Evolutionary conservation across 208 protist species (phyloP).

Genomic region (Leishmania arabica): DNA sequence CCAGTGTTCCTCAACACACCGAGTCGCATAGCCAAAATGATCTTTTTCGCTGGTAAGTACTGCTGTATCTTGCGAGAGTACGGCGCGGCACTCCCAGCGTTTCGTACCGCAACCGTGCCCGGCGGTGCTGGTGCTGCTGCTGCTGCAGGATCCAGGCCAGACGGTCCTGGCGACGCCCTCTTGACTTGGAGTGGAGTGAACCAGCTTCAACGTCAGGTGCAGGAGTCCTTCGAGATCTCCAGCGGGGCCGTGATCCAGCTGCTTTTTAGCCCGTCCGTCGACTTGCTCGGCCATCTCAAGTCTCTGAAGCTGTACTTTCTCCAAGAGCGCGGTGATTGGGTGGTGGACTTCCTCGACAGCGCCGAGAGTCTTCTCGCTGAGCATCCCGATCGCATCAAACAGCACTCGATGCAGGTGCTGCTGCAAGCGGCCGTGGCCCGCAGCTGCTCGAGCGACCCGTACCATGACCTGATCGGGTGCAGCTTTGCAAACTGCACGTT

Average conservation of each 20-base stretch:
- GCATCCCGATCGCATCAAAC: slow-evolving; percentile 64
- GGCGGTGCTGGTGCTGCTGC: slow-evolving; percentile 5
- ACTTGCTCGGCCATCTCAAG: slow-evolving; percentile 75
- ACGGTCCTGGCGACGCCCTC: slow-evolving; percentile 24
- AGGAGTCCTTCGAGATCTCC: slow-evolving; percentile 79
- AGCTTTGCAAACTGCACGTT: slow-evolving; percentile 66
- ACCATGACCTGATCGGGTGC: slow-evolving; percentile 80
- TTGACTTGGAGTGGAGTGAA: slow-evolving; percentile 73
- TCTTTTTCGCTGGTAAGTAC: slow-evolving; percentile 88
- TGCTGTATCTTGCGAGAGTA: slow-evolving; percentile 89
- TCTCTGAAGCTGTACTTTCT: slow-evolving; percentile 85
- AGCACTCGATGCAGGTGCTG: slow-evolving; percentile 78
- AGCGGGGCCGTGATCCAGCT: slow-evolving; percentile 77
- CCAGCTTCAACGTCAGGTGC: slow-evolving; percentile 64
- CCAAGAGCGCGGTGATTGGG: slow-evolving; percentile 81
- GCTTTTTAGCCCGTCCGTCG: slow-evolving; percentile 67
- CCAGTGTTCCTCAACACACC: slow-evolving; percentile 67
- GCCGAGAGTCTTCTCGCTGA: slow-evolving; percentile 66
- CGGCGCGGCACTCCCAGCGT: slow-evolving; percentile 44
- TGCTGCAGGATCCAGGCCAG: not conserved
- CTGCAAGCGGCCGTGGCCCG: slow-evolving; percentile 81
- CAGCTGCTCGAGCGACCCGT: slow-evolving; percentile 63
- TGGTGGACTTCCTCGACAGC: slow-evolving; percentile 87
- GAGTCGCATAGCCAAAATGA: slow-evolving; percentile 74
- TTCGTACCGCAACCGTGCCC: slow-evolving; percentile 16